phyloP scores from a whole-genome alignment of 2,329 filamentous ascomycete genomes.

The Colletotrichum lupini region DNA sequence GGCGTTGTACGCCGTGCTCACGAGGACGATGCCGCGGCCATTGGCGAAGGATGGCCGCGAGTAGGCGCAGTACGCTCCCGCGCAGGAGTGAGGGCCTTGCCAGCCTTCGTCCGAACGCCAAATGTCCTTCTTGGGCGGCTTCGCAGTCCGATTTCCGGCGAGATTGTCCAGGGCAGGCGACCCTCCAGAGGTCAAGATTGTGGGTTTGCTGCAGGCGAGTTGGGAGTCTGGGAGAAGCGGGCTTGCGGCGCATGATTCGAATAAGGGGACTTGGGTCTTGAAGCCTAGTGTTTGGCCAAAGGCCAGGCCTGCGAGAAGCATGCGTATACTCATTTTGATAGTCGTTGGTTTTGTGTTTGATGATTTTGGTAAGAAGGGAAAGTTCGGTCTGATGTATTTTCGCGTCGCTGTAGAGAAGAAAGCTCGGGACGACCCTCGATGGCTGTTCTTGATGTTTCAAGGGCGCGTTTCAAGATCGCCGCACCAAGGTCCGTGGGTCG shows the following conservation, averaged over 20 bases:
- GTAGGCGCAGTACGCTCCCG: slow-evolving; percentile 46
- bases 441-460: slow-evolving; percentile 26
- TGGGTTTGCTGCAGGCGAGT: slow-evolving; percentile 7
- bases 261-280: slow-evolving; percentile 4
- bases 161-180: background rate
- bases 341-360: background rate
- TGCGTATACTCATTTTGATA: slow-evolving; percentile 7
- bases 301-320: slow-evolving; percentile 9
- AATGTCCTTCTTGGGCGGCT: slow-evolving; percentile 27
- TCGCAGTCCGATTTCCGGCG: slow-evolving; percentile 12
- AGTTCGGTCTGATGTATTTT: background rate
- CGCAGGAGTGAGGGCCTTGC: slow-evolving; percentile 31
- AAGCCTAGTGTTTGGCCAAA: background rate
- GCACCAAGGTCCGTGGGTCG: slow-evolving; percentile 13
- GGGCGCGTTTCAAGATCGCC: slow-evolving; percentile 31
- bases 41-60: slow-evolving; percentile 47
- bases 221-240: slow-evolving; percentile 24
- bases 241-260: slow-evolving; percentile 23
- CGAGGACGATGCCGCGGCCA: slow-evolving; percentile 50
- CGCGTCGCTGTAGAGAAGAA: background rate
- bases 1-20: slow-evolving; percentile 45
- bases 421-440: background rate
- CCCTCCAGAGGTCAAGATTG: background rate
- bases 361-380: background rate
- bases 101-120: slow-evolving; percentile 35